Base-by-base conservation (phyloP, 192 early-diverging fungal species). In the Podila verticillata region DNA sequence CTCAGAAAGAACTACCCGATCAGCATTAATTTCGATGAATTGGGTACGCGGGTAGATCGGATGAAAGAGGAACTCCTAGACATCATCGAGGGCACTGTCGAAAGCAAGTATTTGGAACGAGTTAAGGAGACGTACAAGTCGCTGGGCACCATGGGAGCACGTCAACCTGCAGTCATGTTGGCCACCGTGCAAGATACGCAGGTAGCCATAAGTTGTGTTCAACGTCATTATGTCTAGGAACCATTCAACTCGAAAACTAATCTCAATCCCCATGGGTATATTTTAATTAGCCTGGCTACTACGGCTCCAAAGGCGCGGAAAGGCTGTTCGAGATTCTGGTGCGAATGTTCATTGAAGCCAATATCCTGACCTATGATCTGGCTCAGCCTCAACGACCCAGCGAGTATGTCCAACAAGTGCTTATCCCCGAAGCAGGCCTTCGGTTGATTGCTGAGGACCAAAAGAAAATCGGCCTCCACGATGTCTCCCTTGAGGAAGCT, bases 321-420 rank as follows among this genome's bases (percentile, higher is more conserved):
- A 63, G 66, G 15, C 73, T 89, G 7, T 56, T 74, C 20, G 72
- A 77, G 51, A 65, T 77, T 3, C 62, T 89, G 9, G 69, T 56
- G 0, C 31, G 32, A 6, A 30, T 86, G 34, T 86, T 84, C 26
- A 13, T 87, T 10, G 51, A 86, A 24, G 65, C 75, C 12, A 68
- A 68, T 9, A 59, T 78, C 19, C 47, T 89, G 26, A 80, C 77
- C 0, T 35, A 51, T 10, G 65, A 85, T 12, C 6, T 48, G 6
- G 72, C 84, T 1, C 48, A 62, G 12, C 88, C 86, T 6, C 88
- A 89, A 64, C 39, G 69, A 44, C 86, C 86, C 2, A 30, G 84
- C 24, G 88, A 89, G 59, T 89, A 82, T 29, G 36, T 89, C 30
- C 83, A 89, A 31, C 85, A 89, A 29, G 88, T 89, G 2, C 62